These are phyloP conservation scores for Exophiala alcalophila DNA, from an alignment of 2,329 filamentous ascomycete genomes.

Conservation along the genomic window DNA sequence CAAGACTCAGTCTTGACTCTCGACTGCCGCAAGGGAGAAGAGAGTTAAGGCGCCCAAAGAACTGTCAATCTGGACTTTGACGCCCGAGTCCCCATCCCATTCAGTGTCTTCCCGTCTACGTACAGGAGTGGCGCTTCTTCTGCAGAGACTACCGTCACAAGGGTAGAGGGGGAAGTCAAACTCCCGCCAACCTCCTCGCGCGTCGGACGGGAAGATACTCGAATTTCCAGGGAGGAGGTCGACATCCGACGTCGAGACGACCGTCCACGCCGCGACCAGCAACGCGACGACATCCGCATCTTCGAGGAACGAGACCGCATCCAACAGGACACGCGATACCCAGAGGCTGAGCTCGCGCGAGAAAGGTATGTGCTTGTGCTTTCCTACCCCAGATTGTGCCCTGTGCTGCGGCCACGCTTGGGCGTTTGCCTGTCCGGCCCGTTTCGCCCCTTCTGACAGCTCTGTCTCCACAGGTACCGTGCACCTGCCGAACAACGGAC, in stretches of 20 bases:
- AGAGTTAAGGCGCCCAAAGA: constrained; percentile 31
- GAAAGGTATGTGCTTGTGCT: constrained; percentile 46
- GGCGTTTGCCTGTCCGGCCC: constrained; percentile 30
- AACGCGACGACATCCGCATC: constrained; percentile 43
- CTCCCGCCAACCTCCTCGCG: constrained; percentile 63
- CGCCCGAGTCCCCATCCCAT: constrained; percentile 92
- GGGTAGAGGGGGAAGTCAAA: constrained; percentile 88
- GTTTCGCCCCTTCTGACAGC: constrained; percentile 28
- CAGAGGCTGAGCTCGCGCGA: constrained; percentile 51
- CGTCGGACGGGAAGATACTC: constrained; percentile 98
- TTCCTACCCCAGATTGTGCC: constrained; percentile 28
- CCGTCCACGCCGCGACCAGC: constrained; percentile 60
- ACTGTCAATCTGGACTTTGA: constrained; percentile 34
- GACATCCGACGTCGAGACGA: constrained; percentile 74
- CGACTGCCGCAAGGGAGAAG: constrained; percentile 33
- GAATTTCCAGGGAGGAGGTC: constrained; percentile 71
- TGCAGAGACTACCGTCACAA: constrained; percentile 62
- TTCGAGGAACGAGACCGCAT: constrained; percentile 36
- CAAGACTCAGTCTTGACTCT: constrained; percentile 33
- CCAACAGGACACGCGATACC: constrained; percentile 39
- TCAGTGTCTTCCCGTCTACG: constrained; percentile 99
- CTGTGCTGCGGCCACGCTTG: constrained; percentile 16
- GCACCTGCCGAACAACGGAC: constrained; percentile 32
- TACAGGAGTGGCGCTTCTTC: constrained; percentile 75
- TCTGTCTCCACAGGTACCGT: constrained; percentile 26